phyloP scores from a whole-genome alignment of 495 filamentous ascomycete genomes.

The Hypoxylon intermedium region DNA sequence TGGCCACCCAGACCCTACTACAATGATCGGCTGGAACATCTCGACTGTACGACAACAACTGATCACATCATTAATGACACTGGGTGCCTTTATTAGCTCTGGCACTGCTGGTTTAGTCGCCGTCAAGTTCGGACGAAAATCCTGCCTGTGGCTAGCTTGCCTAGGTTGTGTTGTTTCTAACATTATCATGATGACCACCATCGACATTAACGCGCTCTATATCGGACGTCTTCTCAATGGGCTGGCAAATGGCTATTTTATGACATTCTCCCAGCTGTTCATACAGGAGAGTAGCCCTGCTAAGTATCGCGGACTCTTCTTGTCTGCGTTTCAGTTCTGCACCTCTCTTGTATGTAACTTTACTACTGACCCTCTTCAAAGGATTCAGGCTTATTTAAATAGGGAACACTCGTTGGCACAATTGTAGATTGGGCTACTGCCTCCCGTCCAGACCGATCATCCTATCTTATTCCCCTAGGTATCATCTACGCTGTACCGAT shows the following conservation, averaged over 20 bases:
- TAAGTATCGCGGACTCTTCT: slow-evolving; percentile 48
- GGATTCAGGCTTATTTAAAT: slow-evolving; percentile 1
- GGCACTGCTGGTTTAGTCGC: slow-evolving; percentile 52
- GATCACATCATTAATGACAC: slow-evolving; percentile 56
- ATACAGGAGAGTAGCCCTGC: slow-evolving; percentile 52
- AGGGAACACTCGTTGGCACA: slow-evolving; percentile 59
- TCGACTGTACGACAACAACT: slow-evolving; percentile 52
- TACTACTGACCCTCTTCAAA: neutral
- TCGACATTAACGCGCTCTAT: slow-evolving; percentile 53
- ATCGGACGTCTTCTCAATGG: slow-evolving; percentile 54
- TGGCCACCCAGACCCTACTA: slow-evolving; percentile 41
- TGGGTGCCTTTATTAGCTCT: slow-evolving; percentile 58
- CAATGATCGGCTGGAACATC: slow-evolving; percentile 54
- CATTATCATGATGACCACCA: slow-evolving; percentile 57
- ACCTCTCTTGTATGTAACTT: slow-evolving; percentile 37
- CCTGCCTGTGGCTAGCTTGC: slow-evolving; percentile 48
- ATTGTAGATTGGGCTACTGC: slow-evolving; percentile 59
- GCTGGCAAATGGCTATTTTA: slow-evolving; percentile 53
- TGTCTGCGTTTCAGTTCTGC: slow-evolving; percentile 33
- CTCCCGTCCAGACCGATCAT: slow-evolving; percentile 45
- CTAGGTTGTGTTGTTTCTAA: slow-evolving; percentile 50
- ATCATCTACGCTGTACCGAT: slow-evolving; percentile 56
- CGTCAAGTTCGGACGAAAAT: slow-evolving; percentile 49
- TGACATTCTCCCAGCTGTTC: slow-evolving; percentile 59
- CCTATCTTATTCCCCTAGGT: slow-evolving; percentile 58